Conservation (phyloP, 2,329 filamentous ascomycete species). For the Alternaria incomplexa region DNA sequence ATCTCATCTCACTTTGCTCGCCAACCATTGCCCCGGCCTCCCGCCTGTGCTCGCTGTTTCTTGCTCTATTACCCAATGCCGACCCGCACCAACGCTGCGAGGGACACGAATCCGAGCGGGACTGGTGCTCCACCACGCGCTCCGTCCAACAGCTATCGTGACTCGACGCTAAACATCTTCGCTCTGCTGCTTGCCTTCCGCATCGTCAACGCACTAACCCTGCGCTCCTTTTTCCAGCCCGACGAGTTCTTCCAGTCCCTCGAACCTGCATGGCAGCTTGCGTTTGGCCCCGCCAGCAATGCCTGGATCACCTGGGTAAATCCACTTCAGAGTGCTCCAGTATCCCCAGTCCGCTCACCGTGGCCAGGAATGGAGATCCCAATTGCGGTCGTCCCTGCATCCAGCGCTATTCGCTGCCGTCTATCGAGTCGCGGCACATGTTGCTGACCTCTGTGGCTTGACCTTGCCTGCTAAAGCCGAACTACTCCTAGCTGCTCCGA, state of each 20-base stretch:
- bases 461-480: slow-evolving; percentile 66
- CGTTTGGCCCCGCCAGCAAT: slow-evolving; percentile 76
- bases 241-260: slow-evolving; percentile 97
- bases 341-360: slow-evolving; percentile 34
- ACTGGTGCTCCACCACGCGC: slow-evolving; percentile 28
- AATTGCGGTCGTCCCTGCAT: slow-evolving; percentile 88
- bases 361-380: slow-evolving; percentile 85
- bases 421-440: slow-evolving; percentile 68
- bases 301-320: slow-evolving; percentile 96
- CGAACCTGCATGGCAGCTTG: slow-evolving; percentile 90
- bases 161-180: slow-evolving; percentile 36
- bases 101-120: slow-evolving; percentile 36
- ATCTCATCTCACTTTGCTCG: slow-evolving; percentile 24
- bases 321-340: slow-evolving; percentile 12
- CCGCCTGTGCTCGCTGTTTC: slow-evolving; percentile 27
- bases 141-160: slow-evolving; percentile 38
- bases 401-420: slow-evolving; percentile 81
- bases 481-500: slow-evolving; percentile 74
- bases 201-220: slow-evolving; percentile 76
- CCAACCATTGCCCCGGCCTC: slow-evolving; percentile 26
- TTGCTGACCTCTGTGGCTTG: slow-evolving; percentile 63
- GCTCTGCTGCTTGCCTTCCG: slow-evolving; percentile 68
- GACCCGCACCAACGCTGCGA: slow-evolving; percentile 33
- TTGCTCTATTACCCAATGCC: slow-evolving; percentile 38
- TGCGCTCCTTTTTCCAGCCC: slow-evolving; percentile 94